Percentiles rank a stretch among this genome's conserved stretches.
Conservation (phyloP, 805 yeast genomes). For the Myxozyma sirexii region DNA sequence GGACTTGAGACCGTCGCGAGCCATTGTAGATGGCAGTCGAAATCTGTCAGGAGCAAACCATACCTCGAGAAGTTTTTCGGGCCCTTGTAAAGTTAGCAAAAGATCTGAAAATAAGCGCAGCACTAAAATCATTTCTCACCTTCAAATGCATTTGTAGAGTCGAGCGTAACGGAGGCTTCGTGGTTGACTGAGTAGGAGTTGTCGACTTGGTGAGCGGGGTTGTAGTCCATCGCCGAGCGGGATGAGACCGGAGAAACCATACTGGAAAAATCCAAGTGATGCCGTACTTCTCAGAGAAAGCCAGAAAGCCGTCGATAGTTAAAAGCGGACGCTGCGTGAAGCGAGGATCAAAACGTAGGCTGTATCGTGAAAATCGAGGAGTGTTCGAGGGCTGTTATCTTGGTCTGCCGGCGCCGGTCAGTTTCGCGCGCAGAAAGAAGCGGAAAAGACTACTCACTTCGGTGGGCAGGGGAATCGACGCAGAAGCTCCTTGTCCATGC, state of each 20-base stretch:
- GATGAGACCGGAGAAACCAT: conserved; percentile 25
- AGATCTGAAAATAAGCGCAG: background rate
- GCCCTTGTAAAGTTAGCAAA: conserved; percentile 49
- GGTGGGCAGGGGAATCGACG: conserved; percentile 44
- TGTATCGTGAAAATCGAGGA: background rate
- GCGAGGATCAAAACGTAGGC: background rate
- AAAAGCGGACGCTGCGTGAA: conserved; percentile 3
- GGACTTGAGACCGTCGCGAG: conserved; percentile 53
- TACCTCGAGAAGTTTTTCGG: conserved; percentile 87
- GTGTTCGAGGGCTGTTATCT: conserved; percentile 7
- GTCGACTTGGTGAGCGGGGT: conserved; percentile 13
- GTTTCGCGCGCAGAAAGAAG: background rate
- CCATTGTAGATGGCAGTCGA: conserved; percentile 46
- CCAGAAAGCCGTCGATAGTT: background rate
- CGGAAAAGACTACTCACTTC: conserved; percentile 31
- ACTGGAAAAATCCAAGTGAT: background rate
- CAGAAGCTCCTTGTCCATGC: conserved; percentile 45
- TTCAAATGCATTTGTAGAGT: conserved; percentile 91
- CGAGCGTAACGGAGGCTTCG: conserved; percentile 73
- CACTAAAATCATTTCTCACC: conserved; percentile 41
- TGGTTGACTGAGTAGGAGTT: conserved; percentile 62
- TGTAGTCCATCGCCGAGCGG: conserved; percentile 3
- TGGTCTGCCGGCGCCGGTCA: conserved; percentile 11
- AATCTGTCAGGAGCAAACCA: conserved; percentile 70
- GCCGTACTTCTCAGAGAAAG: conserved; percentile 9